Evolutionary conservation across 75 land plant genomes (phyloP), one percentile per base, ranked within the genome.

Genomic region (Adiantum capillusveneris): DNA sequence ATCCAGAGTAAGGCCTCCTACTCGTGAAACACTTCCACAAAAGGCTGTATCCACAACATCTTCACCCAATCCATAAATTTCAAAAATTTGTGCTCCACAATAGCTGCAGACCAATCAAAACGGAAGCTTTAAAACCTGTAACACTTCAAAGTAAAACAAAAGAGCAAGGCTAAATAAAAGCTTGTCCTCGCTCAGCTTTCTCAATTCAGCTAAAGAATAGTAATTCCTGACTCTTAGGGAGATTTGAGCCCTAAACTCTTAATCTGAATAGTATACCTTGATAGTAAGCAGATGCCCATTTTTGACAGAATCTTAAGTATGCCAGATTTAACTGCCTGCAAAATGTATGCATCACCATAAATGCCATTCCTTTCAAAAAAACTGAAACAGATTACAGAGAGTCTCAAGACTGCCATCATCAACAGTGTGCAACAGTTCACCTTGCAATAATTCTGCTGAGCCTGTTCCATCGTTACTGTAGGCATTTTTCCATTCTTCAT

Each of bases 31-130:
- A 55, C 92, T 90, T 26, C 99, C 99, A 71, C 88, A 69, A 67
- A 95, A 95, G 25, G 88, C 86, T 46, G 77, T 31, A 64, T 84
- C 86, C 37, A 95, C 86, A 37, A 95, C 72, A 9, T 95, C 99
- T 67, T 74, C 50, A 31, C 92, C 92, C 42, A 95, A 55, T 41
- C 99, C 99, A 72, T 90, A 90, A 42, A 90, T 82, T 63, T 95
- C 99, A 76, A 95, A 95, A 44, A 95, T 95, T 64, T 95, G 99
- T 56, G 99, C 99, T 29, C 99, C 99, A 75, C 91, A 87, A 55
- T 94, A 94, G 58, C 98, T 94, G 76, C 19, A 57, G 44, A 25
- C n/a, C n/a, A n/a, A n/a, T n/a, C n/a, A n/a, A n/a, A n/a, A n/a
- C n/a, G n/a, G n/a, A n/a, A n/a, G n/a, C n/a, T n/a, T n/a, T n/a